Conservation (phyloP, 495 filamentous ascomycete genomes). For the Penicillium cinerascens region DNA sequence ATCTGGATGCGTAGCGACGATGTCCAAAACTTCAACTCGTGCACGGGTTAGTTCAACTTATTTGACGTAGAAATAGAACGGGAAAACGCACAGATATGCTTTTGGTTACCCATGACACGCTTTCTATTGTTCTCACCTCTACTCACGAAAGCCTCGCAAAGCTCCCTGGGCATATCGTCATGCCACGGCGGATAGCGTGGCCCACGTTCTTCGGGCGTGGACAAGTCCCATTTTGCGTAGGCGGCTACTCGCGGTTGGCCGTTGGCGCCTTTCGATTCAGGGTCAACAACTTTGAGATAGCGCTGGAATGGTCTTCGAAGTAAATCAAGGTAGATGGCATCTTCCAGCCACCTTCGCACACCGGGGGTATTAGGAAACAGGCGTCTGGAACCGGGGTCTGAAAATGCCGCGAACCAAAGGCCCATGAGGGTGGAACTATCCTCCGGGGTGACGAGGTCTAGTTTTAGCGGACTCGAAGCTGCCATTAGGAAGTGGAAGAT, state of each 20-base stretch:
- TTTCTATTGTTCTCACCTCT: conserved; percentile 12
- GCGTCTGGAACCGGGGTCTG: conserved; percentile 13
- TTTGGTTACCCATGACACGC: conserved; percentile 25
- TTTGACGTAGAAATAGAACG: background rate
- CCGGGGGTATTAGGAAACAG: conserved; percentile 25
- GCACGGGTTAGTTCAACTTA: background rate
- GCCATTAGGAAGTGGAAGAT: background rate
- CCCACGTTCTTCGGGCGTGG: conserved; percentile 21
- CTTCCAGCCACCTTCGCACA: conserved; percentile 21
- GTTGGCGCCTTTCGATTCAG: conserved; percentile 4
- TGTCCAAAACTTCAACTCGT: conserved; percentile 38
- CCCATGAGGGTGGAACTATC: conserved; percentile 20
- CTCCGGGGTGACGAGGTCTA: conserved; percentile 20
- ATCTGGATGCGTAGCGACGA: conserved; percentile 47
- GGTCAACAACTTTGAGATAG: conserved; percentile 28
- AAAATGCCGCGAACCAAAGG: conserved; percentile 29
- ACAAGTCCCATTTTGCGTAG: conserved; percentile 28
- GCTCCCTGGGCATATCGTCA: conserved; percentile 12
- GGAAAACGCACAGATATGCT: conserved; percentile 23
- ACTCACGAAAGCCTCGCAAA: conserved; percentile 19
- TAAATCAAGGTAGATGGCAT: conserved; percentile 18
- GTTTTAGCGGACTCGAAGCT: background rate
- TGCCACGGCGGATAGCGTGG: conserved; percentile 26
- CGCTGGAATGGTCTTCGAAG: conserved; percentile 24
- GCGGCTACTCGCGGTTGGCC: conserved; percentile 19